Conservation (phyloP, 176 grass and related monocot genomes). For the Triticum turgidum region DNA sequence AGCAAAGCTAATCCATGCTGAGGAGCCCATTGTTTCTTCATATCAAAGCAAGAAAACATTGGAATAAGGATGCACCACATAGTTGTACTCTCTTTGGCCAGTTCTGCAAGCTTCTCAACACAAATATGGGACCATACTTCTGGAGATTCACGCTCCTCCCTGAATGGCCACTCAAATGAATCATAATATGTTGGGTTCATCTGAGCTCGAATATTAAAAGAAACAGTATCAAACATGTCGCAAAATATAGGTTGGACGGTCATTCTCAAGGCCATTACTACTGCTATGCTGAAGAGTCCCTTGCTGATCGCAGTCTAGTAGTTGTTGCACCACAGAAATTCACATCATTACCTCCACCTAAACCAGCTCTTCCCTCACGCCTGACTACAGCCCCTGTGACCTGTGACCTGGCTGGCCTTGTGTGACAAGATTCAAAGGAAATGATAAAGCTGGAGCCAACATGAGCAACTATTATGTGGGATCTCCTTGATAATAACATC, state of each 20-base stretch:
- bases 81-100: constrained; percentile 90
- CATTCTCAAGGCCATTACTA: neutral
- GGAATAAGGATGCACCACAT: constrained; percentile 77
- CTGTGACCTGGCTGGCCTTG: too few species aligned
- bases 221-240: neutral
- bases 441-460: too few species aligned
- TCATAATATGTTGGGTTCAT: neutral
- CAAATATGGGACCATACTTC: constrained; percentile 82
- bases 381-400: constrained; percentile 43
- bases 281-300: constrained; percentile 29
- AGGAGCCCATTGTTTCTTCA: constrained; percentile 71
- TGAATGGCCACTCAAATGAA: constrained; percentile 37
- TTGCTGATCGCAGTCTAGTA: constrained; percentile 42
- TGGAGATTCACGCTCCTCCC: constrained; percentile 77
- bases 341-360: constrained; percentile 58
- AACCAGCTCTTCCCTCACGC: constrained; percentile 65
- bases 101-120: constrained; percentile 79
- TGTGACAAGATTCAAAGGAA: too few species aligned
- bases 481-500: too few species aligned
- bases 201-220: neutral
- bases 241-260: neutral
- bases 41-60: constrained; percentile 65
- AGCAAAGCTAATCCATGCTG: constrained; percentile 70
- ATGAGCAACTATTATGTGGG: too few species aligned
- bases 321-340: constrained; percentile 42